These are phyloP conservation scores for Wakefieldia striispora DNA, from an alignment of 768 basidiomycete genomes.

Conservation along the genomic window DNA sequence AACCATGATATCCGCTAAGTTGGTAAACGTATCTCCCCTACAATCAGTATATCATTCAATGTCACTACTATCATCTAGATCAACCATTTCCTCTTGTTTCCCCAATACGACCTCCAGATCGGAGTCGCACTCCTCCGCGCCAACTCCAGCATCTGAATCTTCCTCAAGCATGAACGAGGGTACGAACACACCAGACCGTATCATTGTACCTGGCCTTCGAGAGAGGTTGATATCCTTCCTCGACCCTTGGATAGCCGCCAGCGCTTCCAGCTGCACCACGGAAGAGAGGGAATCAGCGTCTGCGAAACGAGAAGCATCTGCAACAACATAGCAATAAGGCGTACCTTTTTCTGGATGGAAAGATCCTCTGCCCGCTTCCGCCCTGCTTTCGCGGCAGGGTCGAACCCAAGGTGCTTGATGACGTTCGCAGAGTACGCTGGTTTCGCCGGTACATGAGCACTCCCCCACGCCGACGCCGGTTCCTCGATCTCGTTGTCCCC, in stretches of 20 bases:
- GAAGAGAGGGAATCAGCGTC: background rate
- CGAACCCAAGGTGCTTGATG: slow-evolving; percentile 75
- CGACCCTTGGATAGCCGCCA: slow-evolving; percentile 52
- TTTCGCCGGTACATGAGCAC: slow-evolving; percentile 26
- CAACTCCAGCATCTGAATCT: background rate
- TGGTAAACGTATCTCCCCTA: background rate
- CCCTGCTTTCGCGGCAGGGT: slow-evolving; percentile 62
- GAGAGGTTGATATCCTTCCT: slow-evolving; percentile 56
- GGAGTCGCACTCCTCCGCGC: slow-evolving; percentile 8
- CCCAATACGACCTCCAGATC: slow-evolving; percentile 9
- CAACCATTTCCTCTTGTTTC: slow-evolving; percentile 16
- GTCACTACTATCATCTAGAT: slow-evolving; percentile 24
- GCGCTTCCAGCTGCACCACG: slow-evolving; percentile 47
- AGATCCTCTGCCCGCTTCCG: slow-evolving; percentile 39
- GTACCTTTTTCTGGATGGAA: slow-evolving; percentile 58
- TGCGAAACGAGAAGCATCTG: background rate
- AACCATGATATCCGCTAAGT: no score
- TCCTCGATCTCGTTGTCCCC: slow-evolving; percentile 14
- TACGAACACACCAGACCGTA: slow-evolving; percentile 57
- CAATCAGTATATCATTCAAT: background rate
- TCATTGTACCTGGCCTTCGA: slow-evolving; percentile 59
- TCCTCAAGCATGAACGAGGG: slow-evolving; percentile 32
- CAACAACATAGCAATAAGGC: background rate
- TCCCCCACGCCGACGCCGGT: slow-evolving; percentile 9
- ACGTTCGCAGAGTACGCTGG: slow-evolving; percentile 62